These are phyloP conservation scores for Papiliotrema laurentii DNA, from an alignment of 1,284 basidiomycete species.

Conservation along the genomic window DNA sequence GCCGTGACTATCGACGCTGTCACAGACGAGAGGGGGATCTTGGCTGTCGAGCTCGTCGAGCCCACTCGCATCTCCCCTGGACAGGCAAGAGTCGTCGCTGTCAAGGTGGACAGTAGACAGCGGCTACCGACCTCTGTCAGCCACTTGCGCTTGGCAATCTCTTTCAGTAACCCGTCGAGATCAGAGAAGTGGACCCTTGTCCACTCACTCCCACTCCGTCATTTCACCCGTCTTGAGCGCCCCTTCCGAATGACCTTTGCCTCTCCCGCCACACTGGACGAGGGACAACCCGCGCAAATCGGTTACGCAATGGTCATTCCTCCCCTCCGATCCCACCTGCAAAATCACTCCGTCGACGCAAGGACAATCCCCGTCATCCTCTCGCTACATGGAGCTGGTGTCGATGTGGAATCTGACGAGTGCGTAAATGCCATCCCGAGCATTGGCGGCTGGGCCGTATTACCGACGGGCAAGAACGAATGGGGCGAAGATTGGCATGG, in stretches of 20 bases:
- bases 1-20: not conserved
- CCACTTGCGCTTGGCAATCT: no score
- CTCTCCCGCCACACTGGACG: constrained; percentile 6
- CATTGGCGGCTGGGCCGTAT: constrained; percentile 31
- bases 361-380: constrained; percentile 28
- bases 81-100: constrained; percentile 11
- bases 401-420: constrained; percentile 17
- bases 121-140: no score
- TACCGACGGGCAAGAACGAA: constrained; percentile 41
- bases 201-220: not conserved
- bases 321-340: constrained; percentile 6
- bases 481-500: constrained; percentile 50
- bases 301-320: constrained; percentile 31
- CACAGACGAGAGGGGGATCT: not conserved
- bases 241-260: constrained; percentile 29
- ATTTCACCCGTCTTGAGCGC: constrained; percentile 1
- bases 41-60: not conserved
- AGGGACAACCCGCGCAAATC: constrained; percentile 16
- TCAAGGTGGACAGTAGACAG: no score
- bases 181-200: not conserved
- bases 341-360: not conserved
- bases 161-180: no score
- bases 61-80: constrained; percentile 2
- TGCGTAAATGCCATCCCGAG: constrained; percentile 30
- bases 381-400: constrained; percentile 45